Conservation (phyloP, 805 yeast genomes). For the Suhomyces kilbournensis region DNA sequence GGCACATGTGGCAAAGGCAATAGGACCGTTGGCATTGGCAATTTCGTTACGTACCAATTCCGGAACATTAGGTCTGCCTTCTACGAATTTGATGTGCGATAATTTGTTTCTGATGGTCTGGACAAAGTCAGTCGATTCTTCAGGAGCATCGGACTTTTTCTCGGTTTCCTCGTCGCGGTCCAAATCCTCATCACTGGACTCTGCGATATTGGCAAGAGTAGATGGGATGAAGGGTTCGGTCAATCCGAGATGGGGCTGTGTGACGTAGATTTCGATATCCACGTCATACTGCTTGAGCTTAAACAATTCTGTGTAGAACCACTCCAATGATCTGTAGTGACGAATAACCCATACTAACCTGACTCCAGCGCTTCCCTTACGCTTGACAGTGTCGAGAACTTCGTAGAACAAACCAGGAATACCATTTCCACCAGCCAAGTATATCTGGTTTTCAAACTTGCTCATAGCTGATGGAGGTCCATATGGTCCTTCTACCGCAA, state of each 20-base stretch:
- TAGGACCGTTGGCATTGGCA: constrained; percentile 31
- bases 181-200: constrained; percentile 7
- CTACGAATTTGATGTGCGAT: constrained; percentile 39
- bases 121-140: constrained; percentile 12
- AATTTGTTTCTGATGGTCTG: constrained; percentile 20
- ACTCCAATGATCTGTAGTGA: constrained; percentile 36
- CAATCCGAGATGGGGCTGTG: constrained; percentile 27
- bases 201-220: constrained; percentile 5
- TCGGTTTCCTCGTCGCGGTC: constrained; percentile 13
- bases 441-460: constrained; percentile 26
- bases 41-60: constrained; percentile 37
- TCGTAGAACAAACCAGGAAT: constrained; percentile 37
- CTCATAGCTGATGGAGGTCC: constrained; percentile 31
- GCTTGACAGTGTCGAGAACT: constrained; percentile 24
- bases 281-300: constrained; percentile 30
- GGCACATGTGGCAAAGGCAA: constrained; percentile 51
- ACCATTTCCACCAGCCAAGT: constrained; percentile 42
- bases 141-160: constrained; percentile 7
- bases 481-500: constrained; percentile 40
- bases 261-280: constrained; percentile 41
- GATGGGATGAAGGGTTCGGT: constrained; percentile 10
- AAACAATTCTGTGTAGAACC: constrained; percentile 37
- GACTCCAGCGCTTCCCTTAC: constrained; percentile 11
- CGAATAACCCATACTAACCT: constrained; percentile 41
- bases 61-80: constrained; percentile 42